A percentile compares a stretch with the other conserved stretches of the same genome.
These are phyloP conservation scores for Chlamydomonas schloesseri DNA, from an alignment of 139 green algal species.

Conservation along the genomic window DNA sequence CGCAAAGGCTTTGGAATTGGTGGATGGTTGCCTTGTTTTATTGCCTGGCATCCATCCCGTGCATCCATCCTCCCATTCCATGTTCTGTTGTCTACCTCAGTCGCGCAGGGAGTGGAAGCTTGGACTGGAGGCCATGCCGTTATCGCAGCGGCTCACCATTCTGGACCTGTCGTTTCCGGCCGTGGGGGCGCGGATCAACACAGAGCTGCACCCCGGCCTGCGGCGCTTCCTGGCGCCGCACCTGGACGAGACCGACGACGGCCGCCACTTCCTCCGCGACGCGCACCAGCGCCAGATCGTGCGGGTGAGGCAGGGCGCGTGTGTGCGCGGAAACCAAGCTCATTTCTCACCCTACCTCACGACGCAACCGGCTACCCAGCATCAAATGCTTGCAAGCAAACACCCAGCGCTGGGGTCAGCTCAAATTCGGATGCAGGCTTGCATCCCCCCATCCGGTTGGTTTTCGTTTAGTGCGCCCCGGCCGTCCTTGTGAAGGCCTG, in stretches of 20 bases:
- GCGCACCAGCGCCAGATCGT: slow-evolving; percentile 22
- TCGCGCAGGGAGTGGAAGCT: slow-evolving; percentile 7
- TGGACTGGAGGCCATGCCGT: neutral
- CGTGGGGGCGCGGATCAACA: neutral
- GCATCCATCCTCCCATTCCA: neutral
- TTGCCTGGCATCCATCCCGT: neutral
- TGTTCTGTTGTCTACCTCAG: neutral
- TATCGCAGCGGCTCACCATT: neutral
- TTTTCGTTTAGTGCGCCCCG: neutral
- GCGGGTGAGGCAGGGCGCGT: neutral
- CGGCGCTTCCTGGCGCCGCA: slow-evolving; percentile 2
- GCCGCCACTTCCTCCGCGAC: slow-evolving; percentile 5
- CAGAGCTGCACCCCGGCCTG: neutral
- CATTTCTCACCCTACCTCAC: neutral
- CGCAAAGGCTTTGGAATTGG: too few species aligned
- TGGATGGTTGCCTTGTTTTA: too few species aligned
- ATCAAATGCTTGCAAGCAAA: neutral
- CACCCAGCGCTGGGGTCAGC: neutral
- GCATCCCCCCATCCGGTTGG: neutral
- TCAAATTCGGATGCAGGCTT: neutral
- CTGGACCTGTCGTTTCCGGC: neutral
- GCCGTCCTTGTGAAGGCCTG: neutral
- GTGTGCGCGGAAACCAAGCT: neutral
- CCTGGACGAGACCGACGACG: neutral
- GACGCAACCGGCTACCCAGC: neutral